phyloP scores from a whole-genome alignment of 2,329 filamentous ascomycete genomes.

The Ophiosphaerella korrae region DNA sequence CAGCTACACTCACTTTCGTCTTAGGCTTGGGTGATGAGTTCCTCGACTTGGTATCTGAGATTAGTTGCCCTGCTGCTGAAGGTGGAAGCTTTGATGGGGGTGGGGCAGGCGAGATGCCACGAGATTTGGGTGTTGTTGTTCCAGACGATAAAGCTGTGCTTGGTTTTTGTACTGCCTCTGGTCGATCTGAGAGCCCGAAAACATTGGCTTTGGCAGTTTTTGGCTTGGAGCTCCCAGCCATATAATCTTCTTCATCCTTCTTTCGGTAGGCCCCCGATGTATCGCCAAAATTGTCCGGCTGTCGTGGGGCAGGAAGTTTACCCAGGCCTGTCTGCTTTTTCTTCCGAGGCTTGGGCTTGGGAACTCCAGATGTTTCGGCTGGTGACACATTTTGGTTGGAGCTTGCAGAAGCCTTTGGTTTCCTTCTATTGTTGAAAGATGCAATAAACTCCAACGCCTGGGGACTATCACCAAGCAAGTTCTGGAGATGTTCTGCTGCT shows the following conservation, averaged over 20 bases:
- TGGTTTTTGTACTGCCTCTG: slow-evolving; percentile 50
- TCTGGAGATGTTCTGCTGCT: slow-evolving; percentile 82
- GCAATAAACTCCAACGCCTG: slow-evolving; percentile 74
- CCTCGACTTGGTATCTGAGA: slow-evolving; percentile 73
- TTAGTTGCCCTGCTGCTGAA: slow-evolving; percentile 76
- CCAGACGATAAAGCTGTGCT: slow-evolving; percentile 31
- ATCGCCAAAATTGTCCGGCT: slow-evolving; percentile 65
- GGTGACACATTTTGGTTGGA: slow-evolving; percentile 18
- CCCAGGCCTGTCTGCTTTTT: slow-evolving; percentile 50
- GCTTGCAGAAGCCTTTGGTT: slow-evolving; percentile 36
- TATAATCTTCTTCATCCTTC: slow-evolving; percentile 75
- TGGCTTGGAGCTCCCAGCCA: slow-evolving; percentile 53
- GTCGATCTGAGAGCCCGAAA: slow-evolving; percentile 58
- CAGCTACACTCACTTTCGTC: slow-evolving; percentile 73
- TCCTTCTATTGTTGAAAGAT: slow-evolving; percentile 72
- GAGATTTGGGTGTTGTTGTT: slow-evolving; percentile 41
- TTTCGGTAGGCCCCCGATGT: slow-evolving; percentile 76
- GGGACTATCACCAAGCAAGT: slow-evolving; percentile 84
- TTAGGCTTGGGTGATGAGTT: slow-evolving; percentile 57
- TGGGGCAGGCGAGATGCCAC: slow-evolving; percentile 50
- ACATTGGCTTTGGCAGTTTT: slow-evolving; percentile 51
- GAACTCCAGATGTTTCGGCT: slow-evolving; percentile 35
- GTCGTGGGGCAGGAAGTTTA: slow-evolving; percentile 50
- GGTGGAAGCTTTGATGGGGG: slow-evolving; percentile 61
- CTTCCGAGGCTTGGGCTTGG: slow-evolving; percentile 42